Conservation (phyloP, 768 basidiomycete species). For the Mycena capillaripes region DNA sequence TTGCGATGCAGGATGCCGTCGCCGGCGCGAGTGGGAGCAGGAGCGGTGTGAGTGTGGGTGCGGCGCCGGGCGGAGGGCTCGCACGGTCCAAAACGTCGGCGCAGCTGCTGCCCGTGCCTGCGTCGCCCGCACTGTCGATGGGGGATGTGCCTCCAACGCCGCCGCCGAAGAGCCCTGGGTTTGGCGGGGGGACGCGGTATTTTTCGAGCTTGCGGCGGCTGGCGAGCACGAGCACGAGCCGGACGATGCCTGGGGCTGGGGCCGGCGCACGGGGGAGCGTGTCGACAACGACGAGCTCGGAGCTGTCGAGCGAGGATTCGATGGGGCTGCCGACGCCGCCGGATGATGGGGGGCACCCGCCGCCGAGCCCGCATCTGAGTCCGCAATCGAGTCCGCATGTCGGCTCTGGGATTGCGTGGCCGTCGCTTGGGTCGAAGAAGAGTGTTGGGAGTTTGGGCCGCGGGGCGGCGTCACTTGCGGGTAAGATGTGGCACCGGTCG, state of each 20-base stretch:
- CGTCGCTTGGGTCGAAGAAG: constrained; percentile 67
- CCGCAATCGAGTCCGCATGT: not conserved
- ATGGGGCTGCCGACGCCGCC: constrained; percentile 72
- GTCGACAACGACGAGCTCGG: constrained; percentile 60
- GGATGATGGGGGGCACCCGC: constrained; percentile 41
- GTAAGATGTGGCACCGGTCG: constrained; percentile 67
- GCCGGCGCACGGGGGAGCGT: constrained; percentile 76
- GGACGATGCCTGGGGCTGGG: constrained; percentile 50
- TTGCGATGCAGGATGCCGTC: constrained; percentile 13
- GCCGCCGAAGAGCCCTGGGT: constrained; percentile 66
- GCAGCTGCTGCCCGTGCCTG: not conserved
- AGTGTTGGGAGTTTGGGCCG: constrained; percentile 56
- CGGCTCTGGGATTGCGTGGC: constrained; percentile 53
- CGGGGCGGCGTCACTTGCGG: constrained; percentile 70
- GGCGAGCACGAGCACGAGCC: constrained; percentile 53
- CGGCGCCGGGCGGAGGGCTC: not conserved
- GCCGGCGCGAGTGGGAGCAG: too few species aligned
- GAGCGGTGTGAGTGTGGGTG: too few species aligned
- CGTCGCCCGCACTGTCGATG: not conserved
- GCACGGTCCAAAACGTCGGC: not conserved
- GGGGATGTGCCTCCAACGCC: constrained; percentile 56
- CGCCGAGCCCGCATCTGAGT: not conserved
- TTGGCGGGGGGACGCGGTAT: constrained; percentile 48
- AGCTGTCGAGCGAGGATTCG: constrained; percentile 79
- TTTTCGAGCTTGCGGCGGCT: constrained; percentile 65